Evolutionary conservation across 1,139 yeast species (phyloP).

Genomic region (Kodamaea anthophila): DNA sequence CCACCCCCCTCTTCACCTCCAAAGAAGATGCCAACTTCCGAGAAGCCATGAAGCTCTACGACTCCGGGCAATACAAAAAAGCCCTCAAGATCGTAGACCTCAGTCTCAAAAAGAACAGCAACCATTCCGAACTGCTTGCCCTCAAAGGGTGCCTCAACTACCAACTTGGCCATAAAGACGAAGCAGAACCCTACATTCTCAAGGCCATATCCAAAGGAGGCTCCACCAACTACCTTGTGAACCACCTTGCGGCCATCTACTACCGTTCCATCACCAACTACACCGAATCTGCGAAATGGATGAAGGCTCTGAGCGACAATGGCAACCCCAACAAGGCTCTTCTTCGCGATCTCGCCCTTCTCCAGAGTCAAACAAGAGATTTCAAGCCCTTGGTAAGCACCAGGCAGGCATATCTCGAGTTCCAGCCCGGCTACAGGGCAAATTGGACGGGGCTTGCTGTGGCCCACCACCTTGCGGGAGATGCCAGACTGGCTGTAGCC

Average conservation of each 20-base stretch:
- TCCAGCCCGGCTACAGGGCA: slow-evolving; percentile 79
- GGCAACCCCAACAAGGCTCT: slow-evolving; percentile 79
- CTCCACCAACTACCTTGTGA: slow-evolving; percentile 56
- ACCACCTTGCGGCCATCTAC: slow-evolving; percentile 84
- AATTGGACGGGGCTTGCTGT: slow-evolving; percentile 90
- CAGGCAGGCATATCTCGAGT: slow-evolving; percentile 64
- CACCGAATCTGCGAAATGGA: slow-evolving; percentile 74
- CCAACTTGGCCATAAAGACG: slow-evolving; percentile 48
- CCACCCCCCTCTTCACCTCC: slow-evolving; percentile 31
- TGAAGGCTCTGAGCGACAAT: slow-evolving; percentile 67
- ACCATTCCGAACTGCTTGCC: slow-evolving; percentile 77
- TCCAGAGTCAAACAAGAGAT: slow-evolving; percentile 78
- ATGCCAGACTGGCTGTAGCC: slow-evolving; percentile 60
- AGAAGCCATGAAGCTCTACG: slow-evolving; percentile 79
- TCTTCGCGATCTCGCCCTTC: slow-evolving; percentile 71
- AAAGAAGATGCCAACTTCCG: slow-evolving; percentile 70
- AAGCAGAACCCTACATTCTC: slow-evolving; percentile 57
- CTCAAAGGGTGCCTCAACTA: slow-evolving; percentile 72
- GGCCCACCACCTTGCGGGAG: slow-evolving; percentile 73
- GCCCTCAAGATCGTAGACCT: slow-evolving; percentile 72
- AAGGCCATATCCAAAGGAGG: slow-evolving; percentile 55
- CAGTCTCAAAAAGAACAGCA: slow-evolving; percentile 68
- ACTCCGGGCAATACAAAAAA: slow-evolving; percentile 80
- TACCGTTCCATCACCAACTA: slow-evolving; percentile 67
- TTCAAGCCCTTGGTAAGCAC: slow-evolving; percentile 56